Conservation (phyloP, 2,329 filamentous ascomycete species). For the Talaromyces sp. region DNA sequence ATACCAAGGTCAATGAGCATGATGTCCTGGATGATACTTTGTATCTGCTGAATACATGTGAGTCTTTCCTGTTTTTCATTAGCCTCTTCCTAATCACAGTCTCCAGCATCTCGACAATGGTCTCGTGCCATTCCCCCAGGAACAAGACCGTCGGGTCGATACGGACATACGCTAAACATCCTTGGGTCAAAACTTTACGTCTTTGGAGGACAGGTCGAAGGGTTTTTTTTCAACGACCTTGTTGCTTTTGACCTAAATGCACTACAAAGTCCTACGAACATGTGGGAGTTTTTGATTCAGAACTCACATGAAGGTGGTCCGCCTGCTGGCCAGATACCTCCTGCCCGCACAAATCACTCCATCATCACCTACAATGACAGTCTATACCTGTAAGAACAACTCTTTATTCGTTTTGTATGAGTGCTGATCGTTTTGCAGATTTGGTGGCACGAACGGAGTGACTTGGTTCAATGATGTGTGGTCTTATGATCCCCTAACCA, state of each 20-base stretch:
- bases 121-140: slow-evolving; percentile 86
- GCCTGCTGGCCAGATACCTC: slow-evolving; percentile 63
- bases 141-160: slow-evolving; percentile 78
- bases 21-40: slow-evolving; percentile 91
- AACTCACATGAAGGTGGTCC: slow-evolving; percentile 58
- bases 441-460: slow-evolving; percentile 91
- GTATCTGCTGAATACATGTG: slow-evolving; percentile 96
- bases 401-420: not conserved
- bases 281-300: slow-evolving; percentile 87
- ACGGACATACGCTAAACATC: slow-evolving; percentile 94
- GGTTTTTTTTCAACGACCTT: slow-evolving; percentile 96
- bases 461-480: slow-evolving; percentile 99
- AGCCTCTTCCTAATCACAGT: slow-evolving; percentile 4
- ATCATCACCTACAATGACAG: slow-evolving; percentile 89
- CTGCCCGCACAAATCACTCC: slow-evolving; percentile 89
- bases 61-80: slow-evolving; percentile 34
- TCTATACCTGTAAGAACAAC: slow-evolving; percentile 71
- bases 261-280: slow-evolving; percentile 80
- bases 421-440: slow-evolving; percentile 47
- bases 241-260: slow-evolving; percentile 94
- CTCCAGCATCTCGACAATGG: slow-evolving; percentile 89
- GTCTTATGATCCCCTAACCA: slow-evolving; percentile 81
- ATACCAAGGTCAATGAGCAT: slow-evolving; percentile 92
- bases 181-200: slow-evolving; percentile 95
- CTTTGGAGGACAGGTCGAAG: slow-evolving; percentile 95